Evolutionary conservation across 2,329 filamentous ascomycete genomes (phyloP).

Genomic region (Anthostomella pinea): DNA sequence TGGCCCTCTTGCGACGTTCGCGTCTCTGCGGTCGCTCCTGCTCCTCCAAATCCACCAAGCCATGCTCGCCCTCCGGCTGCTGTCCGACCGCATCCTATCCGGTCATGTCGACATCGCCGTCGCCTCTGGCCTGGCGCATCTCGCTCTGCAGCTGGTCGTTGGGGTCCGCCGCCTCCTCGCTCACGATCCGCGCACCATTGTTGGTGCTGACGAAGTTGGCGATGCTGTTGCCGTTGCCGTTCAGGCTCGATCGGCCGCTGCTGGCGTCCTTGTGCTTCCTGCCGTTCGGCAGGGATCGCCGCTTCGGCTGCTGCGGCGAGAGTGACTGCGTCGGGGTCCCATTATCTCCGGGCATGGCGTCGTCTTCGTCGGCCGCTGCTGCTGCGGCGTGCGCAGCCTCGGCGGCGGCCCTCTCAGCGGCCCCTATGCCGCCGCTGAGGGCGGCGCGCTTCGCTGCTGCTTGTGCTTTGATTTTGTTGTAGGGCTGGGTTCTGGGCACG

Average conservation of each 20-base stretch:
- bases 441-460: conserved; percentile 49
- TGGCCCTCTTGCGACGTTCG: too few relatives aligned
- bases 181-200: conserved; percentile 20
- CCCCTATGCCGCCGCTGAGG: conserved; percentile 38
- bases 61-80: too few relatives aligned
- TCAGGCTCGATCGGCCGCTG: conserved; percentile 23
- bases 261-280: conserved; percentile 36
- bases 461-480: conserved; percentile 71
- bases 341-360: too few relatives aligned
- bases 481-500: conserved; percentile 81
- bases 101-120: conserved; percentile 58
- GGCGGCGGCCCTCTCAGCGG: conserved; percentile 19
- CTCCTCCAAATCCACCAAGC: too few relatives aligned
- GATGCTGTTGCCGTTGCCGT: conserved; percentile 21
- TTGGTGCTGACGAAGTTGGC: conserved; percentile 19
- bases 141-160: conserved; percentile 55
- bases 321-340: conserved; percentile 22
- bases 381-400: conserved; percentile 8
- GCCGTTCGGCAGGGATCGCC: conserved; percentile 26
- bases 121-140: conserved; percentile 41
- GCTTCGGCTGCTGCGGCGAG: conserved; percentile 24
- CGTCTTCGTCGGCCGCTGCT: conserved; percentile 23
- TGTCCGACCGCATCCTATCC: conserved; percentile 37
- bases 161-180: conserved; percentile 40
- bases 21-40: too few relatives aligned